phyloP scores from a whole-genome alignment of 495 filamentous ascomycete genomes.

The Acidiella bohemica region DNA sequence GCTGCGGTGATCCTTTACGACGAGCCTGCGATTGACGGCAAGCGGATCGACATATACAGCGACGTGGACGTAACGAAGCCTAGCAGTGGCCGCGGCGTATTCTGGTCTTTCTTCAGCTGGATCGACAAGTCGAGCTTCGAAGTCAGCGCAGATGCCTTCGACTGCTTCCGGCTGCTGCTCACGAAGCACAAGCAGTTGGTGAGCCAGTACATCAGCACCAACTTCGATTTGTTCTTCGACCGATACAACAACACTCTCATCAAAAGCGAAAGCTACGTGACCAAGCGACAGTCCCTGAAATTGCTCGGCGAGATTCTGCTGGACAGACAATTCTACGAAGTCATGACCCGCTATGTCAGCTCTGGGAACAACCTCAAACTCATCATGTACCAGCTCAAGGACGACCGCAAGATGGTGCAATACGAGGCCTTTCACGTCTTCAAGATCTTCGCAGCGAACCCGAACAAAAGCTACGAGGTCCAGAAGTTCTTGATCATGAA shows the following conservation, averaged over 20 bases:
- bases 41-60: conserved; percentile 38
- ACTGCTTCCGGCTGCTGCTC: conserved; percentile 85
- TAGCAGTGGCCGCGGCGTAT: conserved; percentile 65
- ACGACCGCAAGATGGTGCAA: conserved; percentile 96
- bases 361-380: conserved; percentile 90
- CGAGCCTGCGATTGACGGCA: conserved; percentile 51
- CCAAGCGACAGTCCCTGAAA: conserved; percentile 96
- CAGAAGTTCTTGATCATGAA: conserved; percentile 94
- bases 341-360: conserved; percentile 96
- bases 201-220: conserved; percentile 67
- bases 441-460: conserved; percentile 99
- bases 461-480: conserved; percentile 83
- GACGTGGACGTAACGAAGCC: conserved; percentile 52
- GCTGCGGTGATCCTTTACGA: conserved; percentile 85
- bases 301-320: conserved; percentile 88
- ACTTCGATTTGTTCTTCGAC: conserved; percentile 82
- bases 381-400: conserved; percentile 88
- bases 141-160: conserved; percentile 92
- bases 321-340: conserved; percentile 88
- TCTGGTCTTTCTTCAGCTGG: conserved; percentile 98
- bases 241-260: conserved; percentile 82
- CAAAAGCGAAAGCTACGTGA: conserved; percentile 89
- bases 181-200: conserved; percentile 88
- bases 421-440: conserved; percentile 99
- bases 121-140: conserved; percentile 92